Percentiles rank a stretch among this genome's conserved stretches.
These are phyloP conservation scores for Trypanosomatidae sp. DNA, from an alignment of 208 protist genomes.

Conservation along the genomic window DNA sequence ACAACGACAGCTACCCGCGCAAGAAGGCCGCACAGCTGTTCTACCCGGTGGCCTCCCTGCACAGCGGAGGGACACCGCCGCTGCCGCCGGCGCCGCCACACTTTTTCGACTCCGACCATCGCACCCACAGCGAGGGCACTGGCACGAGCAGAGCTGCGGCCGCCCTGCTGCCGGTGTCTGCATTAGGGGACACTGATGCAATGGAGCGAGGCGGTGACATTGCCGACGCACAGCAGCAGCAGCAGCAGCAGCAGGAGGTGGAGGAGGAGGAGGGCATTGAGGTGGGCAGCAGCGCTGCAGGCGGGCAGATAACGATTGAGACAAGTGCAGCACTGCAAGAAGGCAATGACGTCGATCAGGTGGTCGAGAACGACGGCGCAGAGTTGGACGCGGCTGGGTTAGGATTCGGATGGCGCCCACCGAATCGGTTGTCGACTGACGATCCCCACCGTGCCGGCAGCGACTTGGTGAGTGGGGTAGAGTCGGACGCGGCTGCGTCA, in stretches of 20 bases:
- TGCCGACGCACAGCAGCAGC: not conserved
- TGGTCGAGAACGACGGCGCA: not conserved
- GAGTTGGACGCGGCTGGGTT: not conserved
- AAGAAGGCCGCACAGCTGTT: conserved; percentile 15
- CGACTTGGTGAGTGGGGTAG: not conserved
- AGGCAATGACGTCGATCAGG: not conserved
- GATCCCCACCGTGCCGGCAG: not conserved
- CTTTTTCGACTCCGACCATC: not conserved
- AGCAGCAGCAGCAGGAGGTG: not conserved
- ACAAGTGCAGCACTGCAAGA: not conserved
- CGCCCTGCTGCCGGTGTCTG: not conserved
- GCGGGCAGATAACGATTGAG: not conserved
- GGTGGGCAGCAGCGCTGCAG: not conserved
- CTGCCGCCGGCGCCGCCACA: not conserved
- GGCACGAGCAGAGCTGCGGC: not conserved
- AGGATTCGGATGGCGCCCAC: not conserved
- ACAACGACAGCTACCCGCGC: conserved; percentile 15
- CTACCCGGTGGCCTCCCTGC: conserved; percentile 5
- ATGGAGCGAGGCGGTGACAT: not conserved
- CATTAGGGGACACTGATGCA: not conserved
- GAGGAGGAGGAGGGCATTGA: not conserved
- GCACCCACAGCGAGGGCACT: not conserved
- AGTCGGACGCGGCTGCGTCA: not conserved
- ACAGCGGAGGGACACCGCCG: not conserved
- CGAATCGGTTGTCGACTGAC: not conserved